Conservation (phyloP, 441 rosid genomes). For the Biscutella laevigata region DNA sequence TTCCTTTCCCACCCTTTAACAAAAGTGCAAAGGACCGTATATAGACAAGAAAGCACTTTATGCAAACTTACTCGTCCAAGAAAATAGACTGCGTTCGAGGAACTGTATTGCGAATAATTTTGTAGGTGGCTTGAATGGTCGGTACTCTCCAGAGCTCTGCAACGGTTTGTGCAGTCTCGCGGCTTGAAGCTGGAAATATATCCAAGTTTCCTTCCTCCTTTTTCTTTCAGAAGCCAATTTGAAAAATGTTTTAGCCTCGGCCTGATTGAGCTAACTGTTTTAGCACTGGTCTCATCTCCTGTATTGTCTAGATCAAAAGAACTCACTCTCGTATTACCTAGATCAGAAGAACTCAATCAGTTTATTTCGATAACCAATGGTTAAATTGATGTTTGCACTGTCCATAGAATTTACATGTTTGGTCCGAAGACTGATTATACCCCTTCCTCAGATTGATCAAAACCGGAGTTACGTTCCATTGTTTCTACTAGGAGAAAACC, state of each 20-base stretch:
- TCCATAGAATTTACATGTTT: constrained; percentile 41
- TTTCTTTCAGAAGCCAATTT: constrained; percentile 49
- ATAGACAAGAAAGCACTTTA: constrained; percentile 7
- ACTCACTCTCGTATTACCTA: too few relatives aligned
- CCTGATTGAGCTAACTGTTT: constrained; percentile 31
- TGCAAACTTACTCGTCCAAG: constrained; percentile 45
- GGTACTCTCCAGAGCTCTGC: constrained; percentile 50
- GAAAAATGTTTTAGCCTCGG: constrained; percentile 40
- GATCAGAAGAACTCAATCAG: constrained; percentile 9
- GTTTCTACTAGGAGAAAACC: too few relatives aligned
- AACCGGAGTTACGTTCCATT: too few relatives aligned
- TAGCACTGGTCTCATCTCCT: constrained; percentile 30
- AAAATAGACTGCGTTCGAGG: constrained; percentile 60
- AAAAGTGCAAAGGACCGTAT: background rate
- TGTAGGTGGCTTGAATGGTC: constrained; percentile 56
- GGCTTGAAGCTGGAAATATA: constrained; percentile 46
- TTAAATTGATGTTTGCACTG: background rate
- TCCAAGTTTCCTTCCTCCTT: constrained; percentile 49
- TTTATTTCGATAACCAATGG: background rate
- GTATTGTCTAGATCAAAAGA: too few relatives aligned
- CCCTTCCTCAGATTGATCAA: constrained; percentile 47
- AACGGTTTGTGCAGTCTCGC: constrained; percentile 44
- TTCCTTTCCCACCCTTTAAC: background rate
- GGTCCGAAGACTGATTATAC: constrained; percentile 29
- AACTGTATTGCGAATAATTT: constrained; percentile 41